Conservation (phyloP, 1,284 basidiomycete genomes). For the Nidula niveotomentosa region DNA sequence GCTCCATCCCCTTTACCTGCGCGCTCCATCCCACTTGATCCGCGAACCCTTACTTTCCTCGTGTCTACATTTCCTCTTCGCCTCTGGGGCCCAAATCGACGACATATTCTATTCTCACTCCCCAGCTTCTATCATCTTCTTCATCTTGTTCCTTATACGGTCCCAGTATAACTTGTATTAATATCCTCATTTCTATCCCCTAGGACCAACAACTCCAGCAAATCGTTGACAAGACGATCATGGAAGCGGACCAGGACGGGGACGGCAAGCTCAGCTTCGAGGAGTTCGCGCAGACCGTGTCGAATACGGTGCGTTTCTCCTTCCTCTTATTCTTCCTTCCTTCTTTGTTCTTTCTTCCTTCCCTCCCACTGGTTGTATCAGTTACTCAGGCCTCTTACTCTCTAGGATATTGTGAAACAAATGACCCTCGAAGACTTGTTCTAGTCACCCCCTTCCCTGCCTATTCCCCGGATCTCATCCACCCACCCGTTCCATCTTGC, state of each 20-base stretch:
- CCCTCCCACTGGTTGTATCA: background rate
- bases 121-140: background rate
- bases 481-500: no score
- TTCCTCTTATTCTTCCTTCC: slow-evolving; percentile 3
- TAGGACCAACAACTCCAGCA: slow-evolving; percentile 98
- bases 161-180: background rate
- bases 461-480: background rate
- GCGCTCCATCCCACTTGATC: no score
- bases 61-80: no score
- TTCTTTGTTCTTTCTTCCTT: background rate
- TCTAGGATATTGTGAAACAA: slow-evolving; percentile 90
- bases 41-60: no score
- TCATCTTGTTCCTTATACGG: background rate
- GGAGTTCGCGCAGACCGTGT: slow-evolving; percentile 96
- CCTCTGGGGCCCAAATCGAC: no score
- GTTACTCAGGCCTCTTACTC: no score
- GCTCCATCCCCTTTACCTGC: no score
- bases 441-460: slow-evolving; percentile 26
- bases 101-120: background rate
- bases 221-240: slow-evolving; percentile 99
- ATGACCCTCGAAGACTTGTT: slow-evolving; percentile 97
- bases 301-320: slow-evolving; percentile 75
- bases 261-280: slow-evolving; percentile 98
- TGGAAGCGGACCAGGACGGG: slow-evolving; percentile 98
- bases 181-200: background rate